These are phyloP conservation scores for Yarrowia hollandica DNA, from an alignment of 805 yeast genomes.

Conservation along the genomic window DNA sequence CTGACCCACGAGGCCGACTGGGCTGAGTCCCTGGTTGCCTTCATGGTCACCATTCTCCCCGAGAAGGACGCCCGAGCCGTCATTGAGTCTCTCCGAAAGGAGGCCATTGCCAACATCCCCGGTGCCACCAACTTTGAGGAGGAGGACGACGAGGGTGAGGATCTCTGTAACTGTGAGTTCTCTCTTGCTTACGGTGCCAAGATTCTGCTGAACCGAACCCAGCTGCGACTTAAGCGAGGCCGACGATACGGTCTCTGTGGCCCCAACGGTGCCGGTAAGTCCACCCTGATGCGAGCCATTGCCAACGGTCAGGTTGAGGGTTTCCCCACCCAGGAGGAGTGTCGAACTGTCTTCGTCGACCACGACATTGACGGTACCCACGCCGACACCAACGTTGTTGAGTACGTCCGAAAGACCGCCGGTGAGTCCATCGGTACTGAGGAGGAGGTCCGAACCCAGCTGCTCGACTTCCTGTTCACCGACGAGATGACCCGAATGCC, in stretches of 20 bases:
- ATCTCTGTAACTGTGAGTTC: constrained; percentile 99
- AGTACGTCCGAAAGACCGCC: constrained; percentile 85
- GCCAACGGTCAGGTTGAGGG: constrained; percentile 99
- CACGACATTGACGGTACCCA: constrained; percentile 99
- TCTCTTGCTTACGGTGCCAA: constrained; percentile 99
- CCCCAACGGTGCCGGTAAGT: constrained; percentile 99
- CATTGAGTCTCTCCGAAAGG: constrained; percentile 92
- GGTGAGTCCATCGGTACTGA: constrained; percentile 71
- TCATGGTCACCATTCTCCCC: constrained; percentile 94
- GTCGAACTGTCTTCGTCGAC: constrained; percentile 99
- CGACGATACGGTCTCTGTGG: constrained; percentile 99
- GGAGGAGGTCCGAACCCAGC: constrained; percentile 71
- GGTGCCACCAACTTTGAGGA: constrained; percentile 83
- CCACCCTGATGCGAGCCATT: constrained; percentile 96
- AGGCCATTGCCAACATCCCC: constrained; percentile 98
- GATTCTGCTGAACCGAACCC: constrained; percentile 99
- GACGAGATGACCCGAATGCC: constrained; percentile 93
- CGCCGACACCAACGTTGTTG: constrained; percentile 92
- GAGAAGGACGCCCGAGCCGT: constrained; percentile 86
- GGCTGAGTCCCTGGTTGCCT: constrained; percentile 85
- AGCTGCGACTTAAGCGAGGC: constrained; percentile 90
- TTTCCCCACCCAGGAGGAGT: constrained; percentile 98
- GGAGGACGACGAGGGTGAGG: constrained; percentile 99
- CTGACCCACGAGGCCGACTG: constrained; percentile 88
- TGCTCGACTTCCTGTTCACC: constrained; percentile 88